phyloP scores from a whole-genome alignment of 768 basidiomycete genomes.

The Asterophora parasitica region DNA sequence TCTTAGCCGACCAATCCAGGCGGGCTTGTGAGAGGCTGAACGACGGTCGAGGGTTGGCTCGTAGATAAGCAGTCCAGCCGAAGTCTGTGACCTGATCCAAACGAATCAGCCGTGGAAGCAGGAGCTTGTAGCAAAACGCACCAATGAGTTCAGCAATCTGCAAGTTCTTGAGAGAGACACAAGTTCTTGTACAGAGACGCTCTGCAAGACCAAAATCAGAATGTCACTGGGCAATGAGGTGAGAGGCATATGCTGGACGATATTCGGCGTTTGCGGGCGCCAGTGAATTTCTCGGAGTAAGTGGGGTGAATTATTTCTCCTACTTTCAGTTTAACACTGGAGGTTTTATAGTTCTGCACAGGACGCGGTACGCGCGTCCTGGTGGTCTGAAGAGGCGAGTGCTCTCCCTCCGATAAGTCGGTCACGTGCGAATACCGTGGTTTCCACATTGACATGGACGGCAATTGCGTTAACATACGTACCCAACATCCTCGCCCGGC shows the following conservation, averaged over 20 bases:
- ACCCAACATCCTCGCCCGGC: constrained; percentile 4
- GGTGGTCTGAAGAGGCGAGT: background rate
- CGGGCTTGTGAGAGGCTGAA: constrained; percentile 43
- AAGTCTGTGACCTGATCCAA: constrained; percentile 48
- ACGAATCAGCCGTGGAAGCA: constrained; percentile 1
- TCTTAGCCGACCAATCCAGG: constrained; percentile 38
- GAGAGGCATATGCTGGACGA: constrained; percentile 18
- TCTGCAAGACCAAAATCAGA: constrained; percentile 46
- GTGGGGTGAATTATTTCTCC: background rate
- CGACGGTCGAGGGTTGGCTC: constrained; percentile 49
- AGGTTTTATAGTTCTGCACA: background rate
- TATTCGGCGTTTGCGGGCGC: background rate
- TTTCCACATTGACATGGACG: constrained; percentile 10
- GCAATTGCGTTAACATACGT: background rate
- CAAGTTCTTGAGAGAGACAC: constrained; percentile 36
- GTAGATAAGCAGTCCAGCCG: constrained; percentile 55
- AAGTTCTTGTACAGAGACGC: constrained; percentile 40
- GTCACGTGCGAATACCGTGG: constrained; percentile 16
- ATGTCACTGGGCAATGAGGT: constrained; percentile 49
- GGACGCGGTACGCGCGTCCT: background rate
- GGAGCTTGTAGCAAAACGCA: constrained; percentile 25
- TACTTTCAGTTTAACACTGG: background rate
- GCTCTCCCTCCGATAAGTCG: too few species aligned
- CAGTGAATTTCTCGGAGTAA: background rate
- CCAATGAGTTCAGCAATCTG: constrained; percentile 35